phyloP scores from a whole-genome alignment of 2,329 filamentous ascomycete species.

The Clarireedia paspali region DNA sequence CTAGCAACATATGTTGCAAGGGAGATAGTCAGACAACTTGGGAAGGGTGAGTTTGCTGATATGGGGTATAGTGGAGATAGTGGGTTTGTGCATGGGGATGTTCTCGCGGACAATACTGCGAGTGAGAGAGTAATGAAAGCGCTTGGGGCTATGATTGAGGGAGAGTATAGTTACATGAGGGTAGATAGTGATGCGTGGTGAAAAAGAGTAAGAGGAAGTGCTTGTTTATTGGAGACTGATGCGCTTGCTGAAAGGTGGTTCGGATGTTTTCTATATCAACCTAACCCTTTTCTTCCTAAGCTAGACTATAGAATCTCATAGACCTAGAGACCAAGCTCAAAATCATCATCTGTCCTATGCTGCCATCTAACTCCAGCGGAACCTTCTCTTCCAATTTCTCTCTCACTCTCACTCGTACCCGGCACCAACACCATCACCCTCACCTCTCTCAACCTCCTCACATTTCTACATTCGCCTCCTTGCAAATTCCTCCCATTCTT shows the following conservation, averaged over 20 bases:
- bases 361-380: no score
- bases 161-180: constrained; percentile 21
- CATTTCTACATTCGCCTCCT: not conserved
- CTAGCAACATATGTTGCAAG: constrained; percentile 22
- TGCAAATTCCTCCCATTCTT: no score
- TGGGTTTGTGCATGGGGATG: constrained; percentile 27
- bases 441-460: not conserved
- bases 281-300: no score
- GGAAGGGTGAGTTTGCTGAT: constrained; percentile 19
- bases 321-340: no score
- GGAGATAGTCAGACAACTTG: constrained; percentile 17
- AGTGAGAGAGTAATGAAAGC: constrained; percentile 28
- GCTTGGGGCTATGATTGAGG: constrained; percentile 14
- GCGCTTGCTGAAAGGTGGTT: no score
- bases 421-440: not conserved
- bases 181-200: constrained; percentile 21
- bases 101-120: constrained; percentile 23
- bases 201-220: not conserved
- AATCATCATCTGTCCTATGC: no score
- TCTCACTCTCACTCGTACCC: not conserved
- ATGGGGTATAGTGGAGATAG: constrained; percentile 22
- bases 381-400: not conserved
- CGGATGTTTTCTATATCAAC: no score
- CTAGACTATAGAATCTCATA: no score
- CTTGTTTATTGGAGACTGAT: not conserved